These are phyloP conservation scores for Penicillium steckii DNA, from an alignment of 495 filamentous ascomycete species.

Conservation along the genomic window DNA sequence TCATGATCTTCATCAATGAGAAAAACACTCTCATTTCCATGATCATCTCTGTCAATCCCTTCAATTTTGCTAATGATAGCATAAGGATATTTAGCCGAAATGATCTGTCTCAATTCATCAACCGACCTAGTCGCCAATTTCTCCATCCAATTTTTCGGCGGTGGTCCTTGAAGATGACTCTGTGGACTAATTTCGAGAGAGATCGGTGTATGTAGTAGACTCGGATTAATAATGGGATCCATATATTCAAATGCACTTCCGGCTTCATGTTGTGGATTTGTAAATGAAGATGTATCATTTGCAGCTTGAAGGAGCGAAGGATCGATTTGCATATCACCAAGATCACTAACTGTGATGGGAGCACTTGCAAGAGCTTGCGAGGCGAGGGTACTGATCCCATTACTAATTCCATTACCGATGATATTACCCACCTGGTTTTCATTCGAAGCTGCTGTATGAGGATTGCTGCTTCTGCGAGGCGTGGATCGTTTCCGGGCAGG, in stretches of 20 bases:
- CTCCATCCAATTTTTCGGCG: slow-evolving; percentile 59
- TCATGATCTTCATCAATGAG: slow-evolving; percentile 68
- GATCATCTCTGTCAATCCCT: slow-evolving; percentile 60
- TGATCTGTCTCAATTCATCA: slow-evolving; percentile 52
- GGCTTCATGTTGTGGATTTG: slow-evolving; percentile 39
- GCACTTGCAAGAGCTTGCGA: slow-evolving; percentile 52
- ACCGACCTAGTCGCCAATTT: slow-evolving; percentile 56
- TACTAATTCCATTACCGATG: slow-evolving; percentile 34
- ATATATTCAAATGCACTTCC: slow-evolving; percentile 36
- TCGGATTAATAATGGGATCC: slow-evolving; percentile 32
- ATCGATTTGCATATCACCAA: slow-evolving; percentile 64
- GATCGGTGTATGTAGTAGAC: slow-evolving; percentile 46
- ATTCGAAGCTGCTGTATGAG: slow-evolving; percentile 10
- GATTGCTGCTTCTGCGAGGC: slow-evolving; percentile 13
- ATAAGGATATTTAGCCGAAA: slow-evolving; percentile 55
- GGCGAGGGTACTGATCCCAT: slow-evolving; percentile 53
- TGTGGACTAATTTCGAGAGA: slow-evolving; percentile 64
- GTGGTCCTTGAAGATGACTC: slow-evolving; percentile 42
- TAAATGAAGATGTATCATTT: slow-evolving; percentile 44
- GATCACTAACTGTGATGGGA: slow-evolving; percentile 39
- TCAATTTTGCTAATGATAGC: slow-evolving; percentile 57
- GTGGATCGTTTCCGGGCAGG: slow-evolving; percentile 49
- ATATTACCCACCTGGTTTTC: slow-evolving; percentile 26
- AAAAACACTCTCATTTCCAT: slow-evolving; percentile 55
- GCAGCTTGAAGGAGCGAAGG: slow-evolving; percentile 56